Conservation (phyloP, 2,329 filamentous ascomycete species). For the Aspergillus amoenus region DNA sequence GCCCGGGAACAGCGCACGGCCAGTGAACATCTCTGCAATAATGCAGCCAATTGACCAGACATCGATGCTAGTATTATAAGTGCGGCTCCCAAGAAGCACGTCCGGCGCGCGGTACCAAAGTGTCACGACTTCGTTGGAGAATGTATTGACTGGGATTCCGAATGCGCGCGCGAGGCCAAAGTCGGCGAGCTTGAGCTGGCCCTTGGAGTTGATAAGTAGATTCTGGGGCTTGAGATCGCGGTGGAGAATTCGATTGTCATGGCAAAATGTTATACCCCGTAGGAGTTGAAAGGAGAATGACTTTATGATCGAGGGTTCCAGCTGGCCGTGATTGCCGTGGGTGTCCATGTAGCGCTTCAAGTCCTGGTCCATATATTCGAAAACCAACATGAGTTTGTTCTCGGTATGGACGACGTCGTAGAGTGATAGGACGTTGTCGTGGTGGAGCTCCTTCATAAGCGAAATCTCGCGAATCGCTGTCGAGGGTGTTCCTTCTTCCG, state of each 20-base stretch:
- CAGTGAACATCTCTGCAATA: conserved; percentile 98
- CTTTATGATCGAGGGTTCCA: conserved; percentile 88
- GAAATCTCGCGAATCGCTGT: conserved; percentile 98
- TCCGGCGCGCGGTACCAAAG: conserved; percentile 95
- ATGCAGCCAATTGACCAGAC: conserved; percentile 98
- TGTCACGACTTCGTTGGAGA: conserved; percentile 94
- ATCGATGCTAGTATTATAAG: conserved; percentile 98
- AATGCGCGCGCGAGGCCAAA: conserved; percentile 93
- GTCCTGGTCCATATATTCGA: conserved; percentile 98
- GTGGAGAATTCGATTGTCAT: conserved; percentile 92
- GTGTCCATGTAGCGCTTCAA: conserved; percentile 98
- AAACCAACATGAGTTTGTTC: conserved; percentile 98
- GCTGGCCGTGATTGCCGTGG: conserved; percentile 78
- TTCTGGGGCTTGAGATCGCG: conserved; percentile 96
- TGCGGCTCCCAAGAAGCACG: conserved; percentile 83
- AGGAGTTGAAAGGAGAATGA: conserved; percentile 98
- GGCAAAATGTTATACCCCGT: conserved; percentile 92
- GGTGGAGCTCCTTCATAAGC: conserved; percentile 98
- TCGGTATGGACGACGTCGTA: conserved; percentile 99
- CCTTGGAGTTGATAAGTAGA: conserved; percentile 87
- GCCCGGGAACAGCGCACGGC: conserved; percentile 85
- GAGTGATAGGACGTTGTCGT: conserved; percentile 93
- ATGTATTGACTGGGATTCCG: conserved; percentile 97
- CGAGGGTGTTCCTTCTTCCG: conserved; percentile 90
- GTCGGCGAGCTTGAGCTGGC: conserved; percentile 86